phyloP scores from a whole-genome alignment of 1,284 basidiomycete species.

The Sutorius eximius region DNA sequence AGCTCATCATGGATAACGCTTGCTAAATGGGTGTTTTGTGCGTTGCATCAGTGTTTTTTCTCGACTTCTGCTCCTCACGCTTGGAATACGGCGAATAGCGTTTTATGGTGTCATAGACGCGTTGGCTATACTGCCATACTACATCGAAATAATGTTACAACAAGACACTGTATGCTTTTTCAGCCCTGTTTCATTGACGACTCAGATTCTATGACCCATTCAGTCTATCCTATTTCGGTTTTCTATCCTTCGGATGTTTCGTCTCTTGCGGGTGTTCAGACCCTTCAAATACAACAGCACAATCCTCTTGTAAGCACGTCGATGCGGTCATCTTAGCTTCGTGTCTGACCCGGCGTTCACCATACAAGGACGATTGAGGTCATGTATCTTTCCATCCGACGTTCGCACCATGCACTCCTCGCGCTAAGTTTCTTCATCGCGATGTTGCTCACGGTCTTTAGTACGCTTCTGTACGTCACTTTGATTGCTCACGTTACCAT shows the following conservation, averaged over 20 bases:
- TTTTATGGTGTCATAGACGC: constrained; percentile 87
- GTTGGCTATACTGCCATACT: constrained; percentile 83
- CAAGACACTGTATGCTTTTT: constrained; percentile 72
- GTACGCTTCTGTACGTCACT: constrained; percentile 69
- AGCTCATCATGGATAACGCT: constrained; percentile 61
- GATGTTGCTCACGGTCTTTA: constrained; percentile 84
- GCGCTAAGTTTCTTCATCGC: constrained; percentile 88
- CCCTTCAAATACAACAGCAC: constrained; percentile 84
- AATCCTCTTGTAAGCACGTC: constrained; percentile 64
- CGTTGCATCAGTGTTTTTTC: constrained; percentile 31
- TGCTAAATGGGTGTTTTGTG: constrained; percentile 67
- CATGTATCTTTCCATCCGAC: constrained; percentile 85
- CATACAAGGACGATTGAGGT: constrained; percentile 79
- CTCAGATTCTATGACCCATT: constrained; percentile 1
- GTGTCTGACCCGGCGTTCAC: not conserved
- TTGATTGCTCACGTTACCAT: not conserved
- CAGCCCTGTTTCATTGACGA: not conserved
- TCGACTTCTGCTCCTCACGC: constrained; percentile 8
- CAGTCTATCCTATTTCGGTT: constrained; percentile 85
- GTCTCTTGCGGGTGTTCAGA: constrained; percentile 81
- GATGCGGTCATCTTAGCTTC: not conserved
- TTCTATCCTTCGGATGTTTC: constrained; percentile 81
- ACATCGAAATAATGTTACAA: constrained; percentile 78
- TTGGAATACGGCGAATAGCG: constrained; percentile 41
- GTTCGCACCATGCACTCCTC: constrained; percentile 82